These are phyloP conservation scores for Fusarium oligoseptatum DNA, from an alignment of 2,329 filamentous ascomycete genomes.

Conservation along the genomic window DNA sequence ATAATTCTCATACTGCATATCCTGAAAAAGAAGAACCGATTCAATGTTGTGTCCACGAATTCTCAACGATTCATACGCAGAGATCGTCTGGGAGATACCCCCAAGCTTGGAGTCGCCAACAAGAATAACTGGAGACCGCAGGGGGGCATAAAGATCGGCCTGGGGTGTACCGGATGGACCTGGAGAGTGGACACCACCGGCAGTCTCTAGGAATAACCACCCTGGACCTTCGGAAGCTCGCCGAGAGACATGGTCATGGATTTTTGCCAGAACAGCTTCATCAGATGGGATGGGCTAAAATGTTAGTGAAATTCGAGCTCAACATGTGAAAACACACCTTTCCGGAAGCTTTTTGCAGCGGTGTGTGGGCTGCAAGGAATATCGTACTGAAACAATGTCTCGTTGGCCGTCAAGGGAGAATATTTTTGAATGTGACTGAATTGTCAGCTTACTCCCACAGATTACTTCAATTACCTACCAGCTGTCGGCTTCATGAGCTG, in stretches of 20 bases:
- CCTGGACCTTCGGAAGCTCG: slow-evolving; percentile 63
- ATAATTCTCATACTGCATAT: slow-evolving; percentile 76
- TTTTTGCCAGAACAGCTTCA: slow-evolving; percentile 61
- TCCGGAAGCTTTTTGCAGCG: slow-evolving; percentile 67
- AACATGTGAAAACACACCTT: slow-evolving; percentile 49
- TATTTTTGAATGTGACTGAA: slow-evolving; percentile 74
- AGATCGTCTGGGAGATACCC: slow-evolving; percentile 84
- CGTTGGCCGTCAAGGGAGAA: slow-evolving; percentile 61
- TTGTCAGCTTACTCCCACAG: not conserved
- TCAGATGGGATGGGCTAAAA: slow-evolving; percentile 64
- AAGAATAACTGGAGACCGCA: slow-evolving; percentile 80
- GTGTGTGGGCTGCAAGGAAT: slow-evolving; percentile 83
- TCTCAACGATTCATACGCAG: slow-evolving; percentile 82
- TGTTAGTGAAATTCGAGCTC: slow-evolving; percentile 3
- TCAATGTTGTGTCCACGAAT: slow-evolving; percentile 85
- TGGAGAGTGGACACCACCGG: slow-evolving; percentile 85
- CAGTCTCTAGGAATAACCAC: slow-evolving; percentile 83
- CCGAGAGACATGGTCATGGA: slow-evolving; percentile 53
- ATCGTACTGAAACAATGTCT: slow-evolving; percentile 78
- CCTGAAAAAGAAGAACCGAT: slow-evolving; percentile 76
- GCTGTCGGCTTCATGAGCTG: slow-evolving; percentile 77
- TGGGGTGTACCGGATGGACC: slow-evolving; percentile 81
- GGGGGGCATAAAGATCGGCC: slow-evolving; percentile 80
- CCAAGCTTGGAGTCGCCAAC: slow-evolving; percentile 82
- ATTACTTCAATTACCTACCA: slow-evolving; percentile 60